Evolutionary conservation across 2,329 filamentous ascomycete genomes (phyloP).

Genomic region (Drechslerella stenobrocha): DNA sequence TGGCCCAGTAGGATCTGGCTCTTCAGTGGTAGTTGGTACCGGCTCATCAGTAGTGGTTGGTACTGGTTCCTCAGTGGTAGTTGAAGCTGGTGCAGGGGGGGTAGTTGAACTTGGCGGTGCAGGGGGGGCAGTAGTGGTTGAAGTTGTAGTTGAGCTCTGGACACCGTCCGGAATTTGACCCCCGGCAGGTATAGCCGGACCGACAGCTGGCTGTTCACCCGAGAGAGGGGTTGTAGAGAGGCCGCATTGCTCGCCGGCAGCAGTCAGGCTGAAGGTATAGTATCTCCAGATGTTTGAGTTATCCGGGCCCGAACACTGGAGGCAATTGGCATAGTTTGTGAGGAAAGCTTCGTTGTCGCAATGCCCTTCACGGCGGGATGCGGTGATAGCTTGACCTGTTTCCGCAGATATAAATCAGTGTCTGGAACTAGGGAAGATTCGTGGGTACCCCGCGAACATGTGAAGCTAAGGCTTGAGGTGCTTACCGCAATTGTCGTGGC

Average conservation of each 20-base stretch:
- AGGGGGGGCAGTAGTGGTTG: constrained; percentile 19
- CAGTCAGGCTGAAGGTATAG: constrained; percentile 56
- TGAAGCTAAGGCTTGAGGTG: constrained; percentile 15
- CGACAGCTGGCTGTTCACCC: constrained; percentile 21
- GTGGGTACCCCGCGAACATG: constrained; percentile 9
- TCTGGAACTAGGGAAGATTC: not conserved
- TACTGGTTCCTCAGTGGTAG: constrained; percentile 18
- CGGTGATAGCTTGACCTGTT: constrained; percentile 55
- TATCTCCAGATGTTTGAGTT: constrained; percentile 59
- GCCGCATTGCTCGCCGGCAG: constrained; percentile 54
- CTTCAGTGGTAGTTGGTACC: not conserved
- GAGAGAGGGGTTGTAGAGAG: constrained; percentile 41
- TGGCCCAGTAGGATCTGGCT: too few species aligned
- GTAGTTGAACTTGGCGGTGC: constrained; percentile 5
- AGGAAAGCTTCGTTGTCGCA: constrained; percentile 57
- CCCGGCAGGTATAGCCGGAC: constrained; percentile 29
- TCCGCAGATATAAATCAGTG: not conserved
- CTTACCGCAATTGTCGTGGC: constrained; percentile 61
- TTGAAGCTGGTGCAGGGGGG: constrained; percentile 6
- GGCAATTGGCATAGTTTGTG: constrained; percentile 57
- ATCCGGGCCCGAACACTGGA: constrained; percentile 56
- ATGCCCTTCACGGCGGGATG: constrained; percentile 54
- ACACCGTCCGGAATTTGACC: constrained; percentile 30
- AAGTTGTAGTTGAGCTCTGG: constrained; percentile 7
- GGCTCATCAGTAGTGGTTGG: not conserved